Conservation (phyloP, 148 eudicot genomes). For the Rhododendron griersonianum region DNA sequence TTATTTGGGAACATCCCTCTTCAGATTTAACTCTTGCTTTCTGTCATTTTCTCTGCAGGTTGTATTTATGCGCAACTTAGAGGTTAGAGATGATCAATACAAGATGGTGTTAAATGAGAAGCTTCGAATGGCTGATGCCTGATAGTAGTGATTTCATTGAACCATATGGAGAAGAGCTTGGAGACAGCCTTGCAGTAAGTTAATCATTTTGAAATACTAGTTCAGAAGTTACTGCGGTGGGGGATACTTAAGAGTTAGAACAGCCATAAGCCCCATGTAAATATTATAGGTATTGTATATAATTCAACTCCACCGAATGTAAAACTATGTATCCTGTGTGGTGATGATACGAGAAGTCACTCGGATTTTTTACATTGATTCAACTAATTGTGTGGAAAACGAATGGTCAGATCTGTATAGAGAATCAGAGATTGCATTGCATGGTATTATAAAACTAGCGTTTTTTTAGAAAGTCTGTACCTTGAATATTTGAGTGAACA, state of each 20-base stretch:
- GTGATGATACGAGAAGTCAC: too few species aligned
- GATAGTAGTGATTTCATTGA: slow-evolving; percentile 50
- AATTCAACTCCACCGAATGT: background rate
- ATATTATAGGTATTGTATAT: background rate
- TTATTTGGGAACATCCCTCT: background rate
- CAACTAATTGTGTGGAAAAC: background rate
- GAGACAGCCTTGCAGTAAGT: slow-evolving; percentile 33
- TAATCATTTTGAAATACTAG: slow-evolving; percentile 10
- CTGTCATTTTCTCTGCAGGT: slow-evolving; percentile 37
- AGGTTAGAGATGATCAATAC: slow-evolving; percentile 70
- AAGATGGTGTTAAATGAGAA: slow-evolving; percentile 64
- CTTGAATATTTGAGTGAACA: background rate
- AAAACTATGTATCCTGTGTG: background rate
- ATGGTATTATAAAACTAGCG: background rate
- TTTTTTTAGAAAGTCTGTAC: background rate
- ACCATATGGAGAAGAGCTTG: slow-evolving; percentile 46
- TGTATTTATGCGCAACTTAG: slow-evolving; percentile 69
- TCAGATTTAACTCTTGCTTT: background rate
- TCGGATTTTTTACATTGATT: background rate
- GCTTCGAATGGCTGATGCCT: slow-evolving; percentile 57
- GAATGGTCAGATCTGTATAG: background rate
- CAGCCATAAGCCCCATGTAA: background rate
- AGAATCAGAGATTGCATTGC: background rate
- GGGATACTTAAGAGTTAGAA: background rate
- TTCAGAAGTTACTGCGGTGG: background rate